Percentiles rank a stretch among this genome's conserved stretches.
Evolutionary conservation across 2,329 filamentous ascomycete species (phyloP).

Genomic region (Microdochium trichocladiopsis): DNA sequence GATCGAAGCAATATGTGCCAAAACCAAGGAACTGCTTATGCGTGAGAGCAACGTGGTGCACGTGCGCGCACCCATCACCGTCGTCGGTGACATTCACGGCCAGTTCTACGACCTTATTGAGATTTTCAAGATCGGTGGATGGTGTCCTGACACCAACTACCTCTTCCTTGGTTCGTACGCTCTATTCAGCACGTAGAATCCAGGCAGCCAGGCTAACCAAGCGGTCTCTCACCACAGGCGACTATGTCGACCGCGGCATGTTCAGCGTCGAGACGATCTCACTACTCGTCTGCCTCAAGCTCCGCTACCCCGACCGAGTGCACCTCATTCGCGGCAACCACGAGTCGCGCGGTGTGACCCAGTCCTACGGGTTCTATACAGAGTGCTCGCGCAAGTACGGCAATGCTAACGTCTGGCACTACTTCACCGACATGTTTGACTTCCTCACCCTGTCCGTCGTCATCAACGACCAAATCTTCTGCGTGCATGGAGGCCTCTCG

Average conservation of each 20-base stretch:
- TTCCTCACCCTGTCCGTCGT: constrained; percentile 95
- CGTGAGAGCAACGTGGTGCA: constrained; percentile 99
- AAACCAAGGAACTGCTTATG: constrained; percentile 98
- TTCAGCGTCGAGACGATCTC: constrained; percentile 99
- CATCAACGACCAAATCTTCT: constrained; percentile 98
- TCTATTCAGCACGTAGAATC: background rate
- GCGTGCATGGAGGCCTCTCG: constrained; percentile 85
- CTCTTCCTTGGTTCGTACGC: constrained; percentile 72
- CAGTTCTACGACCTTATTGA: constrained; percentile 99
- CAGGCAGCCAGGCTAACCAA: background rate
- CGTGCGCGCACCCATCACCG: constrained; percentile 89
- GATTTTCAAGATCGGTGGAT: constrained; percentile 97
- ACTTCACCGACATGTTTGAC: constrained; percentile 99
- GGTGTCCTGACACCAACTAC: constrained; percentile 97
- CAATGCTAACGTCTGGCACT: constrained; percentile 98
- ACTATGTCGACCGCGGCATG: constrained; percentile 97
- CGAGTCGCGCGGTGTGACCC: constrained; percentile 93
- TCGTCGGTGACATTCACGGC: constrained; percentile 96
- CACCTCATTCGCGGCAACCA: constrained; percentile 97
- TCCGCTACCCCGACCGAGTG: constrained; percentile 92
- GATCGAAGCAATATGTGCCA: constrained; percentile 98
- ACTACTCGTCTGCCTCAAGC: constrained; percentile 90
- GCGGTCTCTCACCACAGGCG: constrained; percentile 46
- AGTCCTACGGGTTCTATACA: constrained; percentile 98
- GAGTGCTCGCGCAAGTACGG: constrained; percentile 98